Evolutionary conservation across 2,329 filamentous ascomycete species (phyloP).

Genomic region (Sclerotinia spermophila): DNA sequence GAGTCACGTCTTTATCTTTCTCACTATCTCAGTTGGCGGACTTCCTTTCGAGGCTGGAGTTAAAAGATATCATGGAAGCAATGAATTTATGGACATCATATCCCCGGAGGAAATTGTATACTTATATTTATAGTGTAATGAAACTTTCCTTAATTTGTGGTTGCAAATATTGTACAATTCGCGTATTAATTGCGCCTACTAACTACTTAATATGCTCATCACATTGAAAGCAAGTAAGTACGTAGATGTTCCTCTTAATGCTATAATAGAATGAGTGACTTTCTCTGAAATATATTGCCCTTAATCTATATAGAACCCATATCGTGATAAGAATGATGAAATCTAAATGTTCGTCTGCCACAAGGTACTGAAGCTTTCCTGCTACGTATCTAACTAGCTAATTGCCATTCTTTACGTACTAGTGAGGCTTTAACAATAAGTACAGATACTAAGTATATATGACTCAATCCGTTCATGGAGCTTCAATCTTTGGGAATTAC

Average conservation of each 20-base stretch:
- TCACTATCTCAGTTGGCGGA: neutral
- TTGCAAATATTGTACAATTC: neutral
- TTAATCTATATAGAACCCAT: neutral
- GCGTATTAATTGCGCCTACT: neutral
- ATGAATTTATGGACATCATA: neutral
- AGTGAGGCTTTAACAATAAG: no score
- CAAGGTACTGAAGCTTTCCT: neutral
- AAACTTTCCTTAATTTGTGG: neutral
- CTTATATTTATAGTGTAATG: slow-evolving; percentile 2
- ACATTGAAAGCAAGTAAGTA: neutral
- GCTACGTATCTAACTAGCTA: no score
- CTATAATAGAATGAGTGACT: neutral
- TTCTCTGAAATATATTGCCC: neutral
- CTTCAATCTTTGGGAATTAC: neutral
- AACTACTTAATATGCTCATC: neutral
- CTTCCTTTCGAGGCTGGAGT: slow-evolving; percentile 2
- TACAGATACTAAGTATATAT: no score
- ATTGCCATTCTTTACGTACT: no score
- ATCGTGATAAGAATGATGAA: neutral
- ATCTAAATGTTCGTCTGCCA: neutral
- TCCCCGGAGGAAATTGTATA: slow-evolving; percentile 5
- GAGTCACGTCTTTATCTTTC: slow-evolving; percentile 1
- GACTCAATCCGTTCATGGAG: no score
- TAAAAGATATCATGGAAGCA: slow-evolving; percentile 7
- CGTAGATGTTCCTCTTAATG: neutral